Conservation (phyloP, 805 yeast species). For the Myxozyma lipomycoides region DNA sequence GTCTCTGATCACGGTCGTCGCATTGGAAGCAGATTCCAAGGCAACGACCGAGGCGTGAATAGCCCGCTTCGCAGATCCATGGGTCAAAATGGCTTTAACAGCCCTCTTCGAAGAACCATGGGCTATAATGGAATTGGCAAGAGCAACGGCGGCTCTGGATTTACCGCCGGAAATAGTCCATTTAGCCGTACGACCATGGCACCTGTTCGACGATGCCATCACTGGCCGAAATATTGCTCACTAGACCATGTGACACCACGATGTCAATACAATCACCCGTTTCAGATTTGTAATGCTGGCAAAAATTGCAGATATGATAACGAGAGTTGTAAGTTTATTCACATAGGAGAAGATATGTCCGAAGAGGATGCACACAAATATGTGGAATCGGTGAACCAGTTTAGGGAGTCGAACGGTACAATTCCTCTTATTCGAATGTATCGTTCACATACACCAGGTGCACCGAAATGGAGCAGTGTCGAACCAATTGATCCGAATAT, state of each 20-base stretch:
- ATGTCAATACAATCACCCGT: not conserved
- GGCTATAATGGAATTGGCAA: too few species aligned
- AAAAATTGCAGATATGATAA: slow-evolving; percentile 66
- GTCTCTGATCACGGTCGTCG: too few species aligned
- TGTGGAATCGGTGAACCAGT: slow-evolving; percentile 41
- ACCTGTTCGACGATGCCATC: too few species aligned
- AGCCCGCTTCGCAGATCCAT: too few species aligned
- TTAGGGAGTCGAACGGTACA: not conserved
- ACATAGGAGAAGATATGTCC: slow-evolving; percentile 72
- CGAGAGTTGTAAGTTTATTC: slow-evolving; percentile 79
- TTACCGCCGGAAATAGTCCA: too few species aligned
- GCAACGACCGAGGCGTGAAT: too few species aligned
- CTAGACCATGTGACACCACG: not conserved
- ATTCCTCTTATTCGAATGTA: not conserved
- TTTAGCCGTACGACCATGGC: too few species aligned
- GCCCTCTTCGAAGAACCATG: too few species aligned
- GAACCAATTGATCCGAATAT: not conserved
- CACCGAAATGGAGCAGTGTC: slow-evolving; percentile 12
- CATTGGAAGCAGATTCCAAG: too few species aligned
- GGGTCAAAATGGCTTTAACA: too few species aligned
- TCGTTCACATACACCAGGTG: slow-evolving; percentile 6
- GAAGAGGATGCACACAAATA: slow-evolving; percentile 57
- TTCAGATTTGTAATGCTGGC: not conserved
- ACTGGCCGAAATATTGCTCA: slow-evolving; percentile 34
- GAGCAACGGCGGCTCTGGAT: too few species aligned